Base-by-base conservation (phyloP, 176 grass and related monocot genomes). In the Olyra latifolia region DNA sequence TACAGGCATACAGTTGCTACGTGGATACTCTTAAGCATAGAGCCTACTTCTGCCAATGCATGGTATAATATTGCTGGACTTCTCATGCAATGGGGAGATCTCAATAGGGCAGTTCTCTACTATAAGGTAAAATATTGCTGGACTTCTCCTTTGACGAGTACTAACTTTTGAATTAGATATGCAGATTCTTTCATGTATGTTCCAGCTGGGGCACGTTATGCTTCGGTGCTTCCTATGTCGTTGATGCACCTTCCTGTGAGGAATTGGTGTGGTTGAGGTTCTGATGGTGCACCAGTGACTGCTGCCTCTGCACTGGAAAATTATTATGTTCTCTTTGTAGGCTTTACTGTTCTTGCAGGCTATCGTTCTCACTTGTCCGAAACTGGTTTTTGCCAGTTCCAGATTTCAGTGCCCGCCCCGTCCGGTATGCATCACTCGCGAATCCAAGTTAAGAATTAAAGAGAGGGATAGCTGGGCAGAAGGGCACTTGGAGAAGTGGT, bases 41-140 rank as follows among this genome's bases (percentile, higher is more conserved):
- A 87, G 17, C 92, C 92, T 52, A 87, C 48, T 56, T 89, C 88
- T 87, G 87, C 92, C 79, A 89, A 79, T 82, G 92, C 92, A 8
- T 94, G 92, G 89, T 89, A 77, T 35, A 94, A 91, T 49, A 69
- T 94, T 76, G 89, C 92, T 82, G 89, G 89, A 40, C 72, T 94
- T 32, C 87, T 94, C 56, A 85, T 89, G 89, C 86, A 94, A 58
- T 72, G 80, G 72, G 92, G 89, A 66, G 89, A 94, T 78, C 82
- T 85, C 67, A 84, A 78, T 60, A 91, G 81, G 49, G 89, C 92
- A 57, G 80, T 87, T 87, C 8, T 87, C 10, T 94, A 87, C 75
- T 94, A 91, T 58, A 91, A 94, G 86, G 92, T 87, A n/a, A n/a
- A n/a, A n/a, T n/a, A n/a, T n/a, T n/a, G n/a, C n/a, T n/a, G n/a